Percentiles rank a stretch among this genome's conserved stretches.
Evolutionary conservation across 192 early-diverging fungal species (phyloP).

Genomic region (Jimgerdemannia lactiflua): DNA sequence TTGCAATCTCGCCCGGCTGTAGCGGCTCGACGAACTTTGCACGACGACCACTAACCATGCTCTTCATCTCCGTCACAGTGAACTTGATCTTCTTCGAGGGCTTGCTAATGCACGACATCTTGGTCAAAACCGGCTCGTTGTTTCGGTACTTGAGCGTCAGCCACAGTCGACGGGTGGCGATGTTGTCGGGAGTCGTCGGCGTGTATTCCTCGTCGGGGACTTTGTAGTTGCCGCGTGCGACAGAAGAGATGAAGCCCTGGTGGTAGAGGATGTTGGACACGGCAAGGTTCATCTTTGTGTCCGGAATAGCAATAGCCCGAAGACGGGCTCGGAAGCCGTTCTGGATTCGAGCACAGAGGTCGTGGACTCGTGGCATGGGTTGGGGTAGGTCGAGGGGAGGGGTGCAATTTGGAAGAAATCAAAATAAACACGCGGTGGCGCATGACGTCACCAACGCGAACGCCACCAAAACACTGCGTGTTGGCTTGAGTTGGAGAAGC

Average conservation of each 20-base stretch:
- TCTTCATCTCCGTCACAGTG: conserved; percentile 75
- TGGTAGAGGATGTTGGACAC: conserved; percentile 84
- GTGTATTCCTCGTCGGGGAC: conserved; percentile 72
- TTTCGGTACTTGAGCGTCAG: conserved; percentile 92
- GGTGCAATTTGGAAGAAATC: background rate
- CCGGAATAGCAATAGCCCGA: conserved; percentile 81
- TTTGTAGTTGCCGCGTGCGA: conserved; percentile 74
- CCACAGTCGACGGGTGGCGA: conserved; percentile 88
- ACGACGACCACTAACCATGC: conserved; percentile 69
- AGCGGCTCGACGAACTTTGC: conserved; percentile 78
- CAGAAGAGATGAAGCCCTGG: conserved; percentile 85
- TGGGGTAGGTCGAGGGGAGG: background rate
- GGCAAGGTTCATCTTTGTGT: conserved; percentile 83
- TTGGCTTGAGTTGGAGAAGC: background rate
- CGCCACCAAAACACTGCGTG: background rate
- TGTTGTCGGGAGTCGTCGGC: conserved; percentile 76
- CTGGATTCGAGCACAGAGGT: conserved; percentile 86
- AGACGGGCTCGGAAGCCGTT: conserved; percentile 87
- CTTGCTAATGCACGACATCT: conserved; percentile 82
- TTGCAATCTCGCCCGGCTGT: conserved; percentile 88
- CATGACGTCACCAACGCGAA: background rate
- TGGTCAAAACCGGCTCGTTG: conserved; percentile 72
- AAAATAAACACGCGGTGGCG: background rate
- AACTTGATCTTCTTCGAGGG: conserved; percentile 81
- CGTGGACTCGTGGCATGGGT: conserved; percentile 74